Evolutionary conservation across 192 early-diverging fungal species (phyloP).

Genomic region (Dissophora ornata): DNA sequence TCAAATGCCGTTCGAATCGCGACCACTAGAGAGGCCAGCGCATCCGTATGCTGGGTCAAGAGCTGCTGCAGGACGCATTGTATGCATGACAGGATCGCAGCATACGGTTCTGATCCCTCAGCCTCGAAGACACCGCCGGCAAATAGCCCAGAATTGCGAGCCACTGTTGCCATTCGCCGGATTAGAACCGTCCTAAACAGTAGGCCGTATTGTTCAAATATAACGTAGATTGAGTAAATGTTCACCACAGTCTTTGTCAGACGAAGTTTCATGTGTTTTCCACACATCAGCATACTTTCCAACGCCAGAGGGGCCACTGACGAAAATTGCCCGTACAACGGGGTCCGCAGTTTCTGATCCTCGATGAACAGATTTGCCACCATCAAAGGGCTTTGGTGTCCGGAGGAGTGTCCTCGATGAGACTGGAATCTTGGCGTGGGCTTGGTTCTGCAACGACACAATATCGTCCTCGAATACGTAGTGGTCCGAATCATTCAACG

Average conservation of each 20-base stretch:
- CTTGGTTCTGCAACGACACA: conserved; percentile 31
- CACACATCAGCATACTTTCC: too few species aligned
- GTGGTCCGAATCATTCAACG: conserved; percentile 30
- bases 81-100: conserved; percentile 38
- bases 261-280: too few species aligned
- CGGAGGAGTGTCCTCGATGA: conserved; percentile 33
- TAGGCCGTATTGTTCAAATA: too few species aligned
- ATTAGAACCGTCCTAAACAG: conserved; percentile 42
- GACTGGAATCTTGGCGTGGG: conserved; percentile 21
- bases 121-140: conserved; percentile 40
- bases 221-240: too few species aligned
- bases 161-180: conserved; percentile 33
- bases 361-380: conserved; percentile 23
- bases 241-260: too few species aligned
- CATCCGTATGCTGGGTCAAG: conserved; percentile 39
- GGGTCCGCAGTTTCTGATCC: conserved; percentile 25
- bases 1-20: conserved; percentile 51
- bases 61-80: conserved; percentile 45
- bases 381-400: conserved; percentile 47
- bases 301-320: conserved; percentile 45
- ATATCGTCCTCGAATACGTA: conserved; percentile 45
- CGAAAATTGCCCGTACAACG: conserved; percentile 43
- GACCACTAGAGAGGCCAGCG: conserved; percentile 35
- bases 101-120: conserved; percentile 31
- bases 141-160: conserved; percentile 48